Conservation (phyloP, 176 grass and related monocot species). For the Bonia amplexicaulis region DNA sequence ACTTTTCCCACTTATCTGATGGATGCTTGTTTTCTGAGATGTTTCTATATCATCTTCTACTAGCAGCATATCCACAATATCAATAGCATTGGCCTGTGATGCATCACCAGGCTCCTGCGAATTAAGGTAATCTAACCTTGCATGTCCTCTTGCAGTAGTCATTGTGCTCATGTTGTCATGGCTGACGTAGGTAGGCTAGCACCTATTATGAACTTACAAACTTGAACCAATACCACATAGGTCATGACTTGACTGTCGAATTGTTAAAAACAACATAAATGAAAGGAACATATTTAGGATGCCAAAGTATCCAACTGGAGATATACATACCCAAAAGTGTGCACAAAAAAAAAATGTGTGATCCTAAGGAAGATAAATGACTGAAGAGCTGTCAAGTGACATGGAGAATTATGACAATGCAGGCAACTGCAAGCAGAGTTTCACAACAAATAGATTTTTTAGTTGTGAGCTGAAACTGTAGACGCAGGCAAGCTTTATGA, state of each 20-base stretch:
- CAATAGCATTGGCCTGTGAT: slow-evolving; percentile 57
- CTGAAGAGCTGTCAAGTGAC: background rate
- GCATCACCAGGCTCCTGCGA: slow-evolving; percentile 61
- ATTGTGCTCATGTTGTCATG: slow-evolving; percentile 1
- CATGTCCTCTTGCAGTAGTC: background rate
- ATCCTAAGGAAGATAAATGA: background rate
- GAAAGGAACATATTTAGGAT: background rate
- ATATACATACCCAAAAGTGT: background rate
- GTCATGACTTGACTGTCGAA: background rate
- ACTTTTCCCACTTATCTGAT: slow-evolving; percentile 24
- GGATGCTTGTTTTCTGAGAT: slow-evolving; percentile 20
- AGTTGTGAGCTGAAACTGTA: background rate
- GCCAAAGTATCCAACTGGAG: background rate
- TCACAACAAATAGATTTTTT: background rate
- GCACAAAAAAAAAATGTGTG: background rate
- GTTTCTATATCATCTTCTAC: slow-evolving; percentile 41
- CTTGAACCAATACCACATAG: background rate
- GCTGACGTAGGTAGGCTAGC: background rate
- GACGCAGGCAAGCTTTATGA: background rate
- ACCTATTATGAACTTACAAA: slow-evolving; percentile 18
- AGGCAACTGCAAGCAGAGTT: background rate
- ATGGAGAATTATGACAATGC: background rate
- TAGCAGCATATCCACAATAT: slow-evolving; percentile 48
- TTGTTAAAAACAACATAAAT: background rate
- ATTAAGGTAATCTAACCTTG: slow-evolving; percentile 53